Conservation (phyloP, 768 basidiomycete genomes). For the Phaeotremella fagi region DNA sequence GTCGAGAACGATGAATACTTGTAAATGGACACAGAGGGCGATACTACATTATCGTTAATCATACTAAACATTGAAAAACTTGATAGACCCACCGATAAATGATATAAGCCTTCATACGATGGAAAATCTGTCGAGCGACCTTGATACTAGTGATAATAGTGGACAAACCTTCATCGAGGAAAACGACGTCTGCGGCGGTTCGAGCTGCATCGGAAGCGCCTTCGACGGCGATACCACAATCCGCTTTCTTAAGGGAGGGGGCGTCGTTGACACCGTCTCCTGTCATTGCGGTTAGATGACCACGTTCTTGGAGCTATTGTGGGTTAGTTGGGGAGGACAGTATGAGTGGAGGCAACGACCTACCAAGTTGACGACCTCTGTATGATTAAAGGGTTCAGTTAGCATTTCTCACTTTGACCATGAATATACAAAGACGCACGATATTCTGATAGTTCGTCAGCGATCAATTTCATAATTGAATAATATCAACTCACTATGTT, state of each 20-base stretch:
- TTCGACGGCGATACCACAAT: slow-evolving; percentile 62
- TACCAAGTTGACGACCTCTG: slow-evolving; percentile 47
- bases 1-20: slow-evolving; percentile 53
- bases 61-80: not conserved
- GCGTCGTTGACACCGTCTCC: slow-evolving; percentile 61
- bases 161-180: slow-evolving; percentile 53
- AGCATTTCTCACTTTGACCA: slow-evolving; percentile 45
- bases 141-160: slow-evolving; percentile 54
- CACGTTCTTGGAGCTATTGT: slow-evolving; percentile 26
- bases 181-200: slow-evolving; percentile 59
- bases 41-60: slow-evolving; percentile 36
- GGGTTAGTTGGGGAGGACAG: not conserved
- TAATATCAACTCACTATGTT: slow-evolving; percentile 53
- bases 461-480: too few species aligned
- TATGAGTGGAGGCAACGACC: not conserved
- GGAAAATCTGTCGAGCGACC: slow-evolving; percentile 55
- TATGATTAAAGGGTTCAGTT: slow-evolving; percentile 50
- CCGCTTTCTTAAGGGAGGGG: slow-evolving; percentile 59
- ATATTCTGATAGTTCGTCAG: too few species aligned
- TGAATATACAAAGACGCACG: slow-evolving; percentile 30
- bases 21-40: slow-evolving; percentile 55
- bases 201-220: slow-evolving; percentile 59
- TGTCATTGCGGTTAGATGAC: slow-evolving; percentile 56
- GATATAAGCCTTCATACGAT: slow-evolving; percentile 53
- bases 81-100: slow-evolving; percentile 47